phyloP scores from a whole-genome alignment of 2,329 filamentous ascomycete species.

The Dryadomyces quercivorus region DNA sequence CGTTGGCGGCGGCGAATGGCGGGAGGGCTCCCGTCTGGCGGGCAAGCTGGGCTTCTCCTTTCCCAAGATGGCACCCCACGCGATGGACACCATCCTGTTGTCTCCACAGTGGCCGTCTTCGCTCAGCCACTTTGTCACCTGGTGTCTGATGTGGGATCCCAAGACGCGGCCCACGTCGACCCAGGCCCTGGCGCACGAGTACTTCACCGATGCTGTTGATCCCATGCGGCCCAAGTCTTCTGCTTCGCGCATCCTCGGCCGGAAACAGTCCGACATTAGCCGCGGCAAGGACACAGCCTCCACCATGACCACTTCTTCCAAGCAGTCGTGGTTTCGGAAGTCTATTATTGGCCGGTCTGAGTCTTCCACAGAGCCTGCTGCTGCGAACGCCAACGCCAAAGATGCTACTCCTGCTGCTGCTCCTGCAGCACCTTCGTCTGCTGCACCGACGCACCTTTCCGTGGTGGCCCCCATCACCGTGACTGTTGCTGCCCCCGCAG shows the following conservation, averaged over 20 bases:
- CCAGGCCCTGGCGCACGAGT: constrained; percentile 91
- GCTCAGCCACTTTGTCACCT: constrained; percentile 87
- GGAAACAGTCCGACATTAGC: constrained; percentile 79
- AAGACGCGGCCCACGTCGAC: constrained; percentile 81
- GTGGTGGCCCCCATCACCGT: neutral
- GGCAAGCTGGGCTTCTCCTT: constrained; percentile 98
- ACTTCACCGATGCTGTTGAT: constrained; percentile 85
- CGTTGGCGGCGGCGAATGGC: constrained; percentile 94
- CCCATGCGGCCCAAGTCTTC: constrained; percentile 87
- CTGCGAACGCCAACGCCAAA: neutral
- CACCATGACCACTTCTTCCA: constrained; percentile 52
- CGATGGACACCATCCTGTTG: constrained; percentile 88
- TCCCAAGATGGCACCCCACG: constrained; percentile 96
- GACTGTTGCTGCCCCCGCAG: neutral
- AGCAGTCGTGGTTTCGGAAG: constrained; percentile 94
- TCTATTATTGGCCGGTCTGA: constrained; percentile 77
- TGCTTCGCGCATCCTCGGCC: constrained; percentile 68
- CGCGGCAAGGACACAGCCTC: constrained; percentile 52
- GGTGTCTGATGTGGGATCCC: constrained; percentile 98
- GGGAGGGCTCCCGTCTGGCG: constrained; percentile 81
- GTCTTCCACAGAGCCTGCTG: constrained; percentile 44
- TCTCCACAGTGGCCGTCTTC: constrained; percentile 83
- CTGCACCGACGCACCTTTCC: too few species aligned
- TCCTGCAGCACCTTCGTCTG: neutral
- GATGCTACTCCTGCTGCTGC: neutral